Evolutionary conservation across 192 early-diverging fungal genomes (phyloP).

Genomic region (Coemansia aciculifera): DNA sequence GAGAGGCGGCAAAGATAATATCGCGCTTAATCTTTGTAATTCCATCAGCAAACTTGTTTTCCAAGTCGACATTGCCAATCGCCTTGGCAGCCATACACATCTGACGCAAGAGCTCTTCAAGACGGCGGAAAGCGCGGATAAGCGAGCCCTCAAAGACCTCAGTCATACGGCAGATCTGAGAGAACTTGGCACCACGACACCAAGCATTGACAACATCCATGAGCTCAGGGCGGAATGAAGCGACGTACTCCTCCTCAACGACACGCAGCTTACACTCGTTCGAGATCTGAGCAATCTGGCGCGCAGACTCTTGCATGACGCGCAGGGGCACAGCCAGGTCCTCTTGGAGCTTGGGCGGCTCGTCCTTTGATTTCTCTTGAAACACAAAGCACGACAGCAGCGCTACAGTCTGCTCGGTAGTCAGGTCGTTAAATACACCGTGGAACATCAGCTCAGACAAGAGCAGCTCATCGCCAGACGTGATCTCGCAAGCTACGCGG

Average conservation of each 20-base stretch:
- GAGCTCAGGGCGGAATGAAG: constrained; percentile 79
- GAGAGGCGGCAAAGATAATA: constrained; percentile 94
- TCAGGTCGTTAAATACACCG: constrained; percentile 92
- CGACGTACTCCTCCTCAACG: constrained; percentile 87
- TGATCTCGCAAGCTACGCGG: constrained; percentile 96
- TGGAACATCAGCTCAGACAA: constrained; percentile 97
- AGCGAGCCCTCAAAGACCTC: constrained; percentile 93
- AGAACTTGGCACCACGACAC: constrained; percentile 90
- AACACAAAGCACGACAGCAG: constrained; percentile 91
- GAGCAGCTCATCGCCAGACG: constrained; percentile 88
- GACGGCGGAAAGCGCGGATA: constrained; percentile 81
- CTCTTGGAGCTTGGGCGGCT: constrained; percentile 60
- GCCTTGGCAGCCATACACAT: constrained; percentile 89
- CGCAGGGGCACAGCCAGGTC: constrained; percentile 78
- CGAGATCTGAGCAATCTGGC: constrained; percentile 81
- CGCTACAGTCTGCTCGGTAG: constrained; percentile 80
- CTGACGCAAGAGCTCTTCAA: constrained; percentile 90
- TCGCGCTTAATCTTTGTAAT: constrained; percentile 93
- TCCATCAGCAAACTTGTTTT: constrained; percentile 91
- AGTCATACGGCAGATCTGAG: constrained; percentile 93
- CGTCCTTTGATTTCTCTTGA: constrained; percentile 69
- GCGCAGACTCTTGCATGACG: constrained; percentile 80
- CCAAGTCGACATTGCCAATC: constrained; percentile 92
- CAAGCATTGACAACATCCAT: constrained; percentile 96
- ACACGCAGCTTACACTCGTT: constrained; percentile 85